Evolutionary conservation across 1,139 yeast genomes (phyloP).

Genomic region (Yamadazyma sp.): DNA sequence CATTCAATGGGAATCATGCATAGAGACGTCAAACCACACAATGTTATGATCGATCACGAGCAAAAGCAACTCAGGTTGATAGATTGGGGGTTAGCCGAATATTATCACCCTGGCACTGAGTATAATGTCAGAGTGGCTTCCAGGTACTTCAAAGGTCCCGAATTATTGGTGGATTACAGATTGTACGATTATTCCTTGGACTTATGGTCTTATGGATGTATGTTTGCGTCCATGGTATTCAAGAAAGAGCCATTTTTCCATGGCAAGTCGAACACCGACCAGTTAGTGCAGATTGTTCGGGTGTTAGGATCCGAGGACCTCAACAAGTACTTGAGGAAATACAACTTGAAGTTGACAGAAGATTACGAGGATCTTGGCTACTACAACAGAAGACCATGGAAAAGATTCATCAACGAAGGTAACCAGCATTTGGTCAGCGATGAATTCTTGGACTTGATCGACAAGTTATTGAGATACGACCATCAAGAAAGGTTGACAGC

Average conservation of each 20-base stretch:
- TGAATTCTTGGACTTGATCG: constrained; percentile 67
- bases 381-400: constrained; percentile 75
- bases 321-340: constrained; percentile 69
- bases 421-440: constrained; percentile 57
- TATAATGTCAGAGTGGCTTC: constrained; percentile 97
- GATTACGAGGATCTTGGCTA: constrained; percentile 84
- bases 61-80: constrained; percentile 72
- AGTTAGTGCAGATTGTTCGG: constrained; percentile 88
- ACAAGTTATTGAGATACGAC: constrained; percentile 65
- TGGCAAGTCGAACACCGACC: constrained; percentile 95
- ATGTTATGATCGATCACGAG: constrained; percentile 95
- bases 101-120: constrained; percentile 91
- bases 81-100: constrained; percentile 99
- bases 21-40: constrained; percentile 97
- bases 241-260: constrained; percentile 97
- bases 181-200: constrained; percentile 94
- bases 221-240: constrained; percentile 96
- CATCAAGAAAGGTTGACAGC: constrained; percentile 78
- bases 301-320: constrained; percentile 91
- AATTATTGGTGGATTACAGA: constrained; percentile 86
- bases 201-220: constrained; percentile 96
- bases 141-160: constrained; percentile 98
- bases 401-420: constrained; percentile 50
- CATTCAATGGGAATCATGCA: constrained; percentile 99
- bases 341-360: constrained; percentile 70